Percentiles rank a stretch among this genome's conserved stretches.
phyloP scores from a whole-genome alignment of 2,329 filamentous ascomycete genomes.

The Harringtonia lauricola region DNA sequence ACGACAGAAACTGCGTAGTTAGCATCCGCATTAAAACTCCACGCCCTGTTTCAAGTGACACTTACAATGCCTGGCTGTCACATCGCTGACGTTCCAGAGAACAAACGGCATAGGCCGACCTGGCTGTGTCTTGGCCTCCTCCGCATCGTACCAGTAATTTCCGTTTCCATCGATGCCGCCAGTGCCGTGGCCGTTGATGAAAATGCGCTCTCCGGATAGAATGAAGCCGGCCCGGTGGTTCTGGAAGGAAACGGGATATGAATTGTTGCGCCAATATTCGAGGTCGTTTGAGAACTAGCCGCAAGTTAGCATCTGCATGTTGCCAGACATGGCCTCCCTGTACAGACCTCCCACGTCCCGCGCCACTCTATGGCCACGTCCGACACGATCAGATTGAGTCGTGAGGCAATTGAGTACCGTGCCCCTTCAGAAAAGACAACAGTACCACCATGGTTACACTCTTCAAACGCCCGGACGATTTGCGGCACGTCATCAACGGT shows the following conservation, averaged over 20 bases:
- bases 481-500: slow-evolving; percentile 15
- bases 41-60: neutral
- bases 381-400: slow-evolving; percentile 35
- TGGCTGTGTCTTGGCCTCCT: slow-evolving; percentile 31
- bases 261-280: slow-evolving; percentile 42
- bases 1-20: slow-evolving; percentile 28
- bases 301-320: too few species aligned
- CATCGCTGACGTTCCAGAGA: slow-evolving; percentile 45
- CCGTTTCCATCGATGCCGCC: slow-evolving; percentile 45
- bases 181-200: slow-evolving; percentile 37
- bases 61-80: slow-evolving; percentile 34
- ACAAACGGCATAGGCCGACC: slow-evolving; percentile 47
- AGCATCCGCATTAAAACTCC: neutral
- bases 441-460: slow-evolving; percentile 18
- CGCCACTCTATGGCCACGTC: slow-evolving; percentile 41
- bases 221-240: slow-evolving; percentile 44
- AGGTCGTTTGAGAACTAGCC: slow-evolving; percentile 34
- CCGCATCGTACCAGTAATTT: slow-evolving; percentile 40
- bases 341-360: slow-evolving; percentile 39
- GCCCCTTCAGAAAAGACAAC: slow-evolving; percentile 38
- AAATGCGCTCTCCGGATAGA: slow-evolving; percentile 35
- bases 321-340: slow-evolving; percentile 1
- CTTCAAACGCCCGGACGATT: slow-evolving; percentile 16
- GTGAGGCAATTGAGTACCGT: slow-evolving; percentile 37
- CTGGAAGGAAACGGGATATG: slow-evolving; percentile 41